These are phyloP conservation scores for Chaetomiaceae sp. DNA, from an alignment of 2,329 filamentous ascomycete genomes.

Conservation along the genomic window DNA sequence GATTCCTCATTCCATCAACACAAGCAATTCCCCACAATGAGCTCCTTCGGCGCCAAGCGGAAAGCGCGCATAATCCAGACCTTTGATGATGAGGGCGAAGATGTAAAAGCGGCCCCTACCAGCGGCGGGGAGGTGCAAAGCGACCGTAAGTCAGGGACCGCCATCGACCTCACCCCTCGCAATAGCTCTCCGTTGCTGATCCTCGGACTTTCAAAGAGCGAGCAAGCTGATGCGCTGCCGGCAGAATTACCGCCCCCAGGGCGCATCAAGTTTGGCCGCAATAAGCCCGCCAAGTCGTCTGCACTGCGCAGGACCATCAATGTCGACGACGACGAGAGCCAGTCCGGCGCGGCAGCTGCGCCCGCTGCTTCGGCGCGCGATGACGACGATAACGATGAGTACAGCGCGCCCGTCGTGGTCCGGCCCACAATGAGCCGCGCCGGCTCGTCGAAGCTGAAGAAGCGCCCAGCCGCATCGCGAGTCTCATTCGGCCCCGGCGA, in stretches of 20 bases:
- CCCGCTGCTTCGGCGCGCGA: conserved; percentile 22
- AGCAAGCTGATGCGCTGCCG: conserved; percentile 31
- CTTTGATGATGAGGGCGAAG: conserved; percentile 58
- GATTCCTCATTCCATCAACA: background rate
- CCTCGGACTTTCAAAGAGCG: conserved; percentile 22
- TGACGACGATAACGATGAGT: conserved; percentile 41
- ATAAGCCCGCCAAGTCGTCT: conserved; percentile 55
- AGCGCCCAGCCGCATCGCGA: conserved; percentile 59
- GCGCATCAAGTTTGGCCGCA: conserved; percentile 45
- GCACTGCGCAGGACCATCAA: conserved; percentile 54
- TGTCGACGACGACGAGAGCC: conserved; percentile 34
- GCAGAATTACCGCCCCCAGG: conserved; percentile 33
- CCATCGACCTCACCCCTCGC: conserved; percentile 1
- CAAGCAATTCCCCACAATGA: conserved; percentile 37
- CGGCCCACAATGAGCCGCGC: conserved; percentile 46
- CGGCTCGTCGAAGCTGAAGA: conserved; percentile 58
- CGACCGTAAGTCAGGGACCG: conserved; percentile 35
- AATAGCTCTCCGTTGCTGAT: conserved; percentile 28
- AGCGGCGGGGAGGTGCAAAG: conserved; percentile 29
- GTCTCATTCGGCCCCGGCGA: conserved; percentile 70
- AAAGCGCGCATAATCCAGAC: conserved; percentile 75
- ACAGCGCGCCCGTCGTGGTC: conserved; percentile 45
- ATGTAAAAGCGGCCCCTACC: conserved; percentile 16
- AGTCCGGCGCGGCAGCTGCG: conserved; percentile 17
- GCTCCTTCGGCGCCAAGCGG: conserved; percentile 52